Conservation (phyloP, 2,329 filamentous ascomycete genomes). For the Penicillium sp. region DNA sequence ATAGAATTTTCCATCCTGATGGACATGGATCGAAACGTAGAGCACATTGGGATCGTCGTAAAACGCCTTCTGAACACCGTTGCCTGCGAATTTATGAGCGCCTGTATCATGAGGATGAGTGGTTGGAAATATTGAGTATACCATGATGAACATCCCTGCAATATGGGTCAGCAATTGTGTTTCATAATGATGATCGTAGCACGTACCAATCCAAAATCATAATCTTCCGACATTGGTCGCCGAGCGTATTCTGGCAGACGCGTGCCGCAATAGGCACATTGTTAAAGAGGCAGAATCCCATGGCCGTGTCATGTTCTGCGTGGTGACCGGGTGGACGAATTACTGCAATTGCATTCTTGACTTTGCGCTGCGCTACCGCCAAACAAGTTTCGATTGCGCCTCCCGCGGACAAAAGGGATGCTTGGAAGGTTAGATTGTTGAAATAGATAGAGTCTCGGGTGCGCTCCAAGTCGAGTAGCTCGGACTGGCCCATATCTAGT, state of each 20-base stretch:
- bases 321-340: constrained; percentile 96
- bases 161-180: background rate
- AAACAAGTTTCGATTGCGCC: constrained; percentile 96
- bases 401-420: constrained; percentile 81
- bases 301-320: constrained; percentile 80
- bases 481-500: constrained; percentile 56
- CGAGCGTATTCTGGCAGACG: constrained; percentile 81
- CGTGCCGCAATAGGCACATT: constrained; percentile 93
- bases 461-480: constrained; percentile 71
- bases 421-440: constrained; percentile 78
- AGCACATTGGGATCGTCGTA: constrained; percentile 93
- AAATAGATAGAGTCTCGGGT: constrained; percentile 81
- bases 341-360: constrained; percentile 94
- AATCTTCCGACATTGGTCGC: constrained; percentile 81
- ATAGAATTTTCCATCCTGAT: constrained; percentile 82
- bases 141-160: constrained; percentile 69
- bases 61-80: constrained; percentile 95
- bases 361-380: constrained; percentile 78
- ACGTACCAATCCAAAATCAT: constrained; percentile 93
- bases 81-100: constrained; percentile 61
- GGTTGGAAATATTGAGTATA: constrained; percentile 29
- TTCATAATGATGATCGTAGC: background rate
- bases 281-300: constrained; percentile 98
- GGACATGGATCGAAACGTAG: constrained; percentile 94
- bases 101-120: constrained; percentile 10